A percentile compares a stretch with the other conserved stretches of the same genome.
Evolutionary conservation across 192 early-diverging fungal species (phyloP).

Genomic region (Backusella macrospora): DNA sequence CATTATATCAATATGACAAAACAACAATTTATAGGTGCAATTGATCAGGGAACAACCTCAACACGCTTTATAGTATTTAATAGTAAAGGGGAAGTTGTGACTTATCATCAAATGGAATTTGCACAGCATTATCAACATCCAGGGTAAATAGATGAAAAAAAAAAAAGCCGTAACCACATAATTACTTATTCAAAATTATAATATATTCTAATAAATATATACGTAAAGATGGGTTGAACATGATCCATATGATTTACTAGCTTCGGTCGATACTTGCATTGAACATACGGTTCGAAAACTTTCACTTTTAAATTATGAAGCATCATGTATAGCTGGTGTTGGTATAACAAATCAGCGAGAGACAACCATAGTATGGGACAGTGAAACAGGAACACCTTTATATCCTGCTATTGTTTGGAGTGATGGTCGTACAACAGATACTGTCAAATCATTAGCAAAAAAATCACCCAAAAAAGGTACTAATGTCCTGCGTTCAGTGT

Average conservation of each 20-base stretch:
- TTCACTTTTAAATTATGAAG: slow-evolving; percentile 55
- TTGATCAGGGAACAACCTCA: slow-evolving; percentile 92
- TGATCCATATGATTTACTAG: slow-evolving; percentile 76
- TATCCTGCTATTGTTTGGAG: slow-evolving; percentile 92
- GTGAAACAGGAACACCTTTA: slow-evolving; percentile 72
- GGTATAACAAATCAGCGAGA: slow-evolving; percentile 97
- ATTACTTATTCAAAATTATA: too few relatives aligned
- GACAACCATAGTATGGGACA: slow-evolving; percentile 90
- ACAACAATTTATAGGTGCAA: slow-evolving; percentile 68
- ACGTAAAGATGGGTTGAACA: slow-evolving; percentile 82
- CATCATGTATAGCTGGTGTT: slow-evolving; percentile 62
- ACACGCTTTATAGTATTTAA: slow-evolving; percentile 94
- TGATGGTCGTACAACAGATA: slow-evolving; percentile 81
- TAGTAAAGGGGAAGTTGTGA: slow-evolving; percentile 64
- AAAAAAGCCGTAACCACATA: too few relatives aligned
- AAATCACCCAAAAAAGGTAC: slow-evolving; percentile 45
- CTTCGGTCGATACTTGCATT: slow-evolving; percentile 70
- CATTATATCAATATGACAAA: neutral
- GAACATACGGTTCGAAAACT: slow-evolving; percentile 66
- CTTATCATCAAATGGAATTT: slow-evolving; percentile 79
- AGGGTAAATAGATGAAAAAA: slow-evolving; percentile 47
- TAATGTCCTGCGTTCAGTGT: slow-evolving; percentile 54
- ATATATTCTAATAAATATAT: slow-evolving; percentile 3
- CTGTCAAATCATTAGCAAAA: slow-evolving; percentile 65
- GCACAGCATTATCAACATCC: slow-evolving; percentile 73